Evolutionary conservation across 257 asterid species (phyloP).

Genomic region (Marsdenia floribunda): DNA sequence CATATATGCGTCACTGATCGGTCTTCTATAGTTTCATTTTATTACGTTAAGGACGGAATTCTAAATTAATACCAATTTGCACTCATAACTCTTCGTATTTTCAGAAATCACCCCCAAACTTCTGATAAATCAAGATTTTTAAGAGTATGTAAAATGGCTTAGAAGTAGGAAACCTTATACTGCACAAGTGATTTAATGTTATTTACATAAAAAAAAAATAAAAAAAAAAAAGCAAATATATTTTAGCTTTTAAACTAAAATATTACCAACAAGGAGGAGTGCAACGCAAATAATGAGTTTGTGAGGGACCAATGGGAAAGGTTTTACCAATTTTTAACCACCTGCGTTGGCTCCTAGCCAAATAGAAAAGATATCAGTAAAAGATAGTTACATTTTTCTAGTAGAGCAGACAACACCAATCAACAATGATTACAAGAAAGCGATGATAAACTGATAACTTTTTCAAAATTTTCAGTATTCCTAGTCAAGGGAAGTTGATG

Average conservation of each 20-base stretch:
- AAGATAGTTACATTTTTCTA: too few species aligned
- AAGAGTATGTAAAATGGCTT: too few species aligned
- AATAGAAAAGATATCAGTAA: too few species aligned
- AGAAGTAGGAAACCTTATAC: too few species aligned
- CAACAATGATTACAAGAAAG: neutral
- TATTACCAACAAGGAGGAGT: too few species aligned
- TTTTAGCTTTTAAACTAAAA: too few species aligned
- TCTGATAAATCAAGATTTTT: too few species aligned
- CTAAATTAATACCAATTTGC: neutral
- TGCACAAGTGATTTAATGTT: too few species aligned
- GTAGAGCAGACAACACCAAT: too few species aligned
- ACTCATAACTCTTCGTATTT: neutral
- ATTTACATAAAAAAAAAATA: too few species aligned
- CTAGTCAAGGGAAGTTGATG: neutral
- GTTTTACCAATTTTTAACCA: neutral
- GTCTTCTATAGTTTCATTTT: neutral
- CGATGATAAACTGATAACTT: neutral
- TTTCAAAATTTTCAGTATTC: neutral
- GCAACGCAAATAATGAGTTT: neutral
- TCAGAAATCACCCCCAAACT: neutral
- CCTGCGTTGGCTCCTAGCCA: too few species aligned
- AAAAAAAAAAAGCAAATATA: too few species aligned
- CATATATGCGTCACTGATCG: neutral
- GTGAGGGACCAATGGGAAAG: neutral
- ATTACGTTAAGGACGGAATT: neutral